Percentiles rank a stretch among this genome's conserved stretches.
Conservation (phyloP, 176 grass and related monocot genomes). For the Saccharum spontaneum region DNA sequence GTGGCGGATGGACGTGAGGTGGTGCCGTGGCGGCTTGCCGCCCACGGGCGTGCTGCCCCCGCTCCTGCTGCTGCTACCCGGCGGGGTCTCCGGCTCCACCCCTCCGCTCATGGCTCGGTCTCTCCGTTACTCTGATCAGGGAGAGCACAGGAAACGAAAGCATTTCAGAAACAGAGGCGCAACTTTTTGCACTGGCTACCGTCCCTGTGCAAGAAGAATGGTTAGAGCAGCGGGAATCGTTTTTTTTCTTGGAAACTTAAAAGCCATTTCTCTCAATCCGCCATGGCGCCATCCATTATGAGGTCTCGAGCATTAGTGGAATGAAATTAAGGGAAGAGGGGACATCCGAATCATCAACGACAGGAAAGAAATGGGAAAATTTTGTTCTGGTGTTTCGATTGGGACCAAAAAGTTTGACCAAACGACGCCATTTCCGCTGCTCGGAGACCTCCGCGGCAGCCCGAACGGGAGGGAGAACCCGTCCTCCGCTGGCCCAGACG, state of each 20-base stretch:
- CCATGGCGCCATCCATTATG: not conserved
- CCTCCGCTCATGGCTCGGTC: conserved; percentile 33
- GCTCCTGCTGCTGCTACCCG: conserved; percentile 28
- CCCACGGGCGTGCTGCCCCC: conserved; percentile 38
- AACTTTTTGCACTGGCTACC: conserved; percentile 5
- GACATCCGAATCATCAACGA: not conserved
- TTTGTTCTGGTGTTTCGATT: not conserved
- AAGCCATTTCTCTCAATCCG: not conserved
- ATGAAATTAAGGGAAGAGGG: conserved; percentile 19
- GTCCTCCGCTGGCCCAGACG: not conserved
- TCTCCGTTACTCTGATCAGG: conserved; percentile 33
- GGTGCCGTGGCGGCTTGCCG: conserved; percentile 74
- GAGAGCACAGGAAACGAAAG: conserved; percentile 29
- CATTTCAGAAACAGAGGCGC: conserved; percentile 22
- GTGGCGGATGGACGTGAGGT: conserved; percentile 67
- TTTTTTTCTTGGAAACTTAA: not conserved
- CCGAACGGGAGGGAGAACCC: not conserved
- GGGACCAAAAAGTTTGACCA: not conserved
- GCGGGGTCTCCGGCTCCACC: conserved; percentile 56
- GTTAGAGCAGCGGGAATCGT: not conserved
- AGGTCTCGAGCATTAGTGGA: not conserved
- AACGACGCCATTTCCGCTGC: conserved; percentile 18
- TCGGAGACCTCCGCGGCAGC: not conserved
- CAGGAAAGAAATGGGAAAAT: conserved; percentile 1
- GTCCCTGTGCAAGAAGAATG: not conserved